A percentile compares a stretch with the other conserved stretches of the same genome.
Evolutionary conservation across 176 grass and related monocot genomes (phyloP).

Genomic region (Hyparrhenia diplandra): DNA sequence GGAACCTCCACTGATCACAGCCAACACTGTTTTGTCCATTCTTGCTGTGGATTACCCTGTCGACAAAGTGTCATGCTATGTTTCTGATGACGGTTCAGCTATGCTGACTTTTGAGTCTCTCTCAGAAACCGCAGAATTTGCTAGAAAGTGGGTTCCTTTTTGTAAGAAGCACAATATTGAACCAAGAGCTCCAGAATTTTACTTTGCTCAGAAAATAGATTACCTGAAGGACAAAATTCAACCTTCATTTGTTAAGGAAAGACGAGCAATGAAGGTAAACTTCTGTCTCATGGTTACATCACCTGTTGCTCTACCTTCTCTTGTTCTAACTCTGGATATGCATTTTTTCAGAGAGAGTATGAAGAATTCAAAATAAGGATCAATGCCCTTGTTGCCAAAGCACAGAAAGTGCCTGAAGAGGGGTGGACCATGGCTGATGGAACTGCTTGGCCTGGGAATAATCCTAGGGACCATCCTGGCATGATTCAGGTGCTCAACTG

Average conservation of each 20-base stretch:
- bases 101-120: constrained; percentile 79
- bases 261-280: constrained; percentile 98
- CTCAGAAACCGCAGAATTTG: constrained; percentile 87
- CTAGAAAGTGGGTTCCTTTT: constrained; percentile 89
- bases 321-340: background rate
- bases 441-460: constrained; percentile 99
- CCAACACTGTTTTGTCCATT: constrained; percentile 87
- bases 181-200: constrained; percentile 91
- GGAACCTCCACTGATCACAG: constrained; percentile 84
- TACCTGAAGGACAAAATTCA: constrained; percentile 98
- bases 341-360: constrained; percentile 85
- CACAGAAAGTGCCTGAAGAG: constrained; percentile 97
- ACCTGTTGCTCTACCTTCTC: constrained; percentile 1
- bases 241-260: constrained; percentile 98
- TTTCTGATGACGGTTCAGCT: constrained; percentile 87
- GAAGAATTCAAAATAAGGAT: constrained; percentile 96
- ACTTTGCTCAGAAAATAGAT: constrained; percentile 96
- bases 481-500: constrained; percentile 99
- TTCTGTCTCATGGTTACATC: constrained; percentile 9
- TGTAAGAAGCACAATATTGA: constrained; percentile 91
- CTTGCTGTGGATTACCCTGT: constrained; percentile 87
- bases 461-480: constrained; percentile 94
- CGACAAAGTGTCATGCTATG: constrained; percentile 93
- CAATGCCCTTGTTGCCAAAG: constrained; percentile 98
- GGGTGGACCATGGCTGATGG: constrained; percentile 99